Evolutionary conservation across 495 filamentous ascomycete species (phyloP), one percentile per base, ranked within the genome.

Genomic region (Glarea lozoyensis): DNA sequence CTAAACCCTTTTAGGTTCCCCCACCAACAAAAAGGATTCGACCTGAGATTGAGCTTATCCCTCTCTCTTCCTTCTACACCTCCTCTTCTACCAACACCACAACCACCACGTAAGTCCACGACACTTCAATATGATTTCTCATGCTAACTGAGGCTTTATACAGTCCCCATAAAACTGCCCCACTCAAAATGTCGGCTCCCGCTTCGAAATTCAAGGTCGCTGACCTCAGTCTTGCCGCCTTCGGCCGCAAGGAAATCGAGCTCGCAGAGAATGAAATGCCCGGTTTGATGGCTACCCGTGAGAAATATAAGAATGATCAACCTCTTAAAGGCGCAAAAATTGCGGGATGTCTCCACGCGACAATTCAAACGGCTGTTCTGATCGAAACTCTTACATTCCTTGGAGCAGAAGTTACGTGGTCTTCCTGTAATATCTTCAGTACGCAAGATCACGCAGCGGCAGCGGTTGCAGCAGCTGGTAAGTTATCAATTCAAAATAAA

Each of bases 281-380:
- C 39, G 90, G 92, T 76, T 79, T 98, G 50, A 95, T 98, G 87
- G 78, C 84, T 55, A 97, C 90, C 60, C 82, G 92, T 63, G 55
- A 62, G 52, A 94, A 94, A 73, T 98, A 98, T 62, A 84, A 82
- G 56, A 60, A 64, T 35, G 93, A 94, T 66, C 93, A 97, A 79
- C 92, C 92, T 50, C 75, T 98, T 56, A 81, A 79, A 53, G 92
- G 47, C 20, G 65, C 69, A 58, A 78, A 85, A 49, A 96, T 98
- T 64, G 92, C 93, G 54, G 92, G 92, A 61, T 98, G 92, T 68
- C 73, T 98, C 56, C 92, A 98, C 81, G 97, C 97, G 93, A 97
- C 93, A 10, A 97, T 98, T 70, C 92, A 98, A 75, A 98, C 92
- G 50, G 92, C 92, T 48, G 92, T 98, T 55, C 81, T 98, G 50